phyloP scores from a whole-genome alignment of 345 rosid genomes.

The Populus deltoides region DNA sequence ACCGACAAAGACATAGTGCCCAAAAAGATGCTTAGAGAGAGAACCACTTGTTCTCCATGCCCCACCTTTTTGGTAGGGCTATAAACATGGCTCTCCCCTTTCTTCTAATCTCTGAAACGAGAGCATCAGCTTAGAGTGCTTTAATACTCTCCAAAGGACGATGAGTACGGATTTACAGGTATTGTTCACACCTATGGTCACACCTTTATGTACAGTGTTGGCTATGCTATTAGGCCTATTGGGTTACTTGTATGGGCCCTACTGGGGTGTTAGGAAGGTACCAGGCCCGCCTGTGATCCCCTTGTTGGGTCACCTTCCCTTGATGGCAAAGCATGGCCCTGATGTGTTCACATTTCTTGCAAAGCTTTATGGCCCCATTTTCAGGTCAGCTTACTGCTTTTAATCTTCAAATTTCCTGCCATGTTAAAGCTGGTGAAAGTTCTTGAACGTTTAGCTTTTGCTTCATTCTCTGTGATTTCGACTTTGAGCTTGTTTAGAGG shows the following conservation, averaged over 20 bases:
- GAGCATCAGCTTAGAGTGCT: not conserved
- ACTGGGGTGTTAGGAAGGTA: constrained; percentile 31
- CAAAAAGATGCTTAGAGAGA: constrained; percentile 18
- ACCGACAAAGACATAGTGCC: constrained; percentile 20
- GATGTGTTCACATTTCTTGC: constrained; percentile 79
- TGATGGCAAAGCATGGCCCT: constrained; percentile 82
- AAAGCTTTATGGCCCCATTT: constrained; percentile 75
- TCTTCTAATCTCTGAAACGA: not conserved
- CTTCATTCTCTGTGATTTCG: not conserved
- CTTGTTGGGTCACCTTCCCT: constrained; percentile 65
- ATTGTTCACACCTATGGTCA: not conserved
- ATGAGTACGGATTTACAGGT: constrained; percentile 13
- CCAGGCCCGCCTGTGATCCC: constrained; percentile 21
- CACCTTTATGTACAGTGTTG: constrained; percentile 20
- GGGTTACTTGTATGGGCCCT: constrained; percentile 48
- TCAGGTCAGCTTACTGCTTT: constrained; percentile 54
- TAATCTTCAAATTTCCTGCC: not conserved
- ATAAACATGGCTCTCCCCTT: not conserved
- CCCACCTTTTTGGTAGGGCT: not conserved
- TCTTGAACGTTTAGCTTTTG: not conserved
- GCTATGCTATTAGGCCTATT: constrained; percentile 30
- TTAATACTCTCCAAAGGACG: not conserved
- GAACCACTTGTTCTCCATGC: not conserved
- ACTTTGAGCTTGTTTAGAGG: not conserved
- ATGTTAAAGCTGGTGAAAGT: not conserved